phyloP scores from a whole-genome alignment of 768 basidiomycete genomes.

The Kwoniella newhampshirensis region DNA sequence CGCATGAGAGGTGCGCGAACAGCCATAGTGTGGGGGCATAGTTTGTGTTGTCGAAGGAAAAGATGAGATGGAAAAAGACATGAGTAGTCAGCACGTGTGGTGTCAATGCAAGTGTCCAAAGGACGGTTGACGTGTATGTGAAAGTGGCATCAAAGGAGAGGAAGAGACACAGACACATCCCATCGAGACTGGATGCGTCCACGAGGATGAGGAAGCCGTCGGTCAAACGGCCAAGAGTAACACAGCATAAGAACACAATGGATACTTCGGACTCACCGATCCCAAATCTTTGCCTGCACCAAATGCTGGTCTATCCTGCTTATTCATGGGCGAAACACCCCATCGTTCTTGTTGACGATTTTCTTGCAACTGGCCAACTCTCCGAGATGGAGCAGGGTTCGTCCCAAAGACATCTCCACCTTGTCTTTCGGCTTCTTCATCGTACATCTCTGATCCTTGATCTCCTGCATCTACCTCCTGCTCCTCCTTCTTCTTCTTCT shows the following conservation, averaged over 20 bases:
- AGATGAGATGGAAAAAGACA: not conserved
- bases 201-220: too few relatives aligned
- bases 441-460: too few relatives aligned
- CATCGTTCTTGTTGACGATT: not conserved
- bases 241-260: too few relatives aligned
- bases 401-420: constrained; percentile 5
- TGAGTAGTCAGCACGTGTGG: not conserved
- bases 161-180: not conserved
- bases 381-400: not conserved
- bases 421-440: too few relatives aligned
- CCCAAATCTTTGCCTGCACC: constrained; percentile 33
- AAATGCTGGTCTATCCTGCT: constrained; percentile 27
- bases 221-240: too few relatives aligned
- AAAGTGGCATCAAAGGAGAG: not conserved
- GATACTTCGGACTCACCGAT: too few relatives aligned
- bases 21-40: constrained; percentile 3
- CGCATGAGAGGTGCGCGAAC: not conserved
- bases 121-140: not conserved
- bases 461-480: not conserved
- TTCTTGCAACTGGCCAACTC: not conserved
- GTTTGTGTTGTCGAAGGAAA: not conserved
- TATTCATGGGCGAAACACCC: too few relatives aligned
- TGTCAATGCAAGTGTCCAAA: too few relatives aligned
- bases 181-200: not conserved
- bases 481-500: constrained; percentile 12